Evolutionary conservation across 2,329 filamentous ascomycete species (phyloP), one percentile per base, ranked within the genome.

Genomic region (Aspergillus aculeatus): DNA sequence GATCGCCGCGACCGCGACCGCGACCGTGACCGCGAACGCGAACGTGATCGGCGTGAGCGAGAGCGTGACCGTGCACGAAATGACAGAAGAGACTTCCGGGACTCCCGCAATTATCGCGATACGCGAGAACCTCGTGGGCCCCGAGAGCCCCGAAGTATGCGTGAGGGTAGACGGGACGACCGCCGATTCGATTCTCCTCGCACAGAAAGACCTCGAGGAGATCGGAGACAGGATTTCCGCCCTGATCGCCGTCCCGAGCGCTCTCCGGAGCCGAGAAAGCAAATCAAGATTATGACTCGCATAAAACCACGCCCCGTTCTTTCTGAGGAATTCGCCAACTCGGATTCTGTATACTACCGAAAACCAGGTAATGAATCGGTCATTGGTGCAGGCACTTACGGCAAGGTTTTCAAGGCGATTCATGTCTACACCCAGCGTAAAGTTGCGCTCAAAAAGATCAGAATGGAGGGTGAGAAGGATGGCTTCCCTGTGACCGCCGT

Each of bases 401-500:
- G 89, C 64, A 93, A 98, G 78, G 95, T 98, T n/a, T 92, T 96
- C 76, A 95, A 95, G 70, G 95, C 92, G 59, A 86, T 87, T 60
- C 92, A 91, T 59, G 87, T 86, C 66, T 90, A 86, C 71, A 92
- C 87, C 0, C 89, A 92, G 60, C 84, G 85, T 12, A 80, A 94
- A 59, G 91, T 96, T 58, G 95, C 95, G 3, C 78, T 99, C 71
- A 99, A 99, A 81, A 98, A 98, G 83, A 99, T 99, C 67, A 86
- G 98, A 64, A 97, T 98, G 91, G 95, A 99, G 76, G 96, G 97
- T 71, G 95, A 99, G 79, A 98, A 98, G 74, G 95, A 99, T 76
- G 95, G 95, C 73, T 99, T 99, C 68, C 95, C 95, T 11, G 97
- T 99, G 62, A 99, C 95, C 0, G 94, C 95, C 10, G 84, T 99